Percentiles rank a stretch among this genome's conserved stretches.
Conservation (phyloP, 768 basidiomycete species). For the Sutorius australiensis region DNA sequence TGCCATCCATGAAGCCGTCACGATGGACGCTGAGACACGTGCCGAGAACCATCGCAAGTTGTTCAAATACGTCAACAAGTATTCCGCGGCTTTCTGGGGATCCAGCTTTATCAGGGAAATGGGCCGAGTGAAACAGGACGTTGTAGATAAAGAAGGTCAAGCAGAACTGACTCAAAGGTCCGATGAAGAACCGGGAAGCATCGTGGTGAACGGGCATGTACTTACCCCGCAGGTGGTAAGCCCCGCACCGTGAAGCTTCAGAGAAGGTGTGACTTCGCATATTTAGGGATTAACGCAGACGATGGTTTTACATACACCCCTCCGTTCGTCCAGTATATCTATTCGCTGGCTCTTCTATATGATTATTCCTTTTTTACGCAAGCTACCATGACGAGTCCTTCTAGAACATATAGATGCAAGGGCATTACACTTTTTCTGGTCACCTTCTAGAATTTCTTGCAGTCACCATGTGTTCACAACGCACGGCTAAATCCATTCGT, state of each 20-base stretch:
- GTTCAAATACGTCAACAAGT: slow-evolving; percentile 95
- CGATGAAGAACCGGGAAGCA: slow-evolving; percentile 36
- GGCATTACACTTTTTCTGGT: slow-evolving; percentile 10
- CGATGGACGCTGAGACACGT: slow-evolving; percentile 77
- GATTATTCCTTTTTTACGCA: slow-evolving; percentile 37
- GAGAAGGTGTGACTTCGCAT: slow-evolving; percentile 30
- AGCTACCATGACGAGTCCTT: slow-evolving; percentile 20
- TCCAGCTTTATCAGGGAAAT: slow-evolving; percentile 87
- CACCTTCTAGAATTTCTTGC: slow-evolving; percentile 13
- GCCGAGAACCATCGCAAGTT: slow-evolving; percentile 93
- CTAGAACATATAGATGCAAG: slow-evolving; percentile 24
- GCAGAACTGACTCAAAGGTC: slow-evolving; percentile 33
- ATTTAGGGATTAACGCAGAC: slow-evolving; percentile 26
- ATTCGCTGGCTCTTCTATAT: slow-evolving; percentile 37
- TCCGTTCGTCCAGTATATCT: slow-evolving; percentile 24
- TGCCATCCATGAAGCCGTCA: slow-evolving; percentile 94
- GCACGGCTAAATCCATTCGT: slow-evolving; percentile 11
- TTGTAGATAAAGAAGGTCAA: slow-evolving; percentile 34
- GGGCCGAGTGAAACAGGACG: slow-evolving; percentile 50
- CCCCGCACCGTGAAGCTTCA: slow-evolving; percentile 30
- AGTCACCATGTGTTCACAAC: slow-evolving; percentile 14
- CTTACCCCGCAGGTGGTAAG: slow-evolving; percentile 34
- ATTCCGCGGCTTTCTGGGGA: slow-evolving; percentile 91
- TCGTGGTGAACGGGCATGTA: slow-evolving; percentile 38
- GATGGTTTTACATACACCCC: slow-evolving; percentile 22